Evolutionary conservation across 2,329 filamentous ascomycete species (phyloP).

Genomic region (Acrodontium crateriforme): DNA sequence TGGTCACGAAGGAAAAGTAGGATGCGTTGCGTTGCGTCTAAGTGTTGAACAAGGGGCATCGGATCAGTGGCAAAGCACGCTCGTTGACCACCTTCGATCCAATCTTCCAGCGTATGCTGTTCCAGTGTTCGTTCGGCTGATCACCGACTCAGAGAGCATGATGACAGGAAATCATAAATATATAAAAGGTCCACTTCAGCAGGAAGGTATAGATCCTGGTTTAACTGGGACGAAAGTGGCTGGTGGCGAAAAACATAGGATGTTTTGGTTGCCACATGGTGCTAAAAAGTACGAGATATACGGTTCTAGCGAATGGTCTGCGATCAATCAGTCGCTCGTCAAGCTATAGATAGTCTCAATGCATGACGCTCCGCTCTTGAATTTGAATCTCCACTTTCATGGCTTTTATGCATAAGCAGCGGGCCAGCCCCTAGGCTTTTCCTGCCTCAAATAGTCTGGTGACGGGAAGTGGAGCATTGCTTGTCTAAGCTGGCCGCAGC

Average conservation of each 20-base stretch:
- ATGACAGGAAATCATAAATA: constrained; percentile 81
- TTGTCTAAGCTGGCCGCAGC: too few species aligned
- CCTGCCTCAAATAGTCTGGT: too few species aligned
- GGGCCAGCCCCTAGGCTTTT: too few species aligned
- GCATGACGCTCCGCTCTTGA: too few species aligned
- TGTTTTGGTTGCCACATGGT: constrained; percentile 56
- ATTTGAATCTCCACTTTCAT: too few species aligned
- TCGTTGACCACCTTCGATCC: constrained; percentile 42
- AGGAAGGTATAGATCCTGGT: constrained; percentile 62
- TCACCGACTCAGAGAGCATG: too few species aligned
- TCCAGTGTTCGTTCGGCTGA: constrained; percentile 39
- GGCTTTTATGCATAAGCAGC: too few species aligned
- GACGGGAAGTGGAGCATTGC: too few species aligned
- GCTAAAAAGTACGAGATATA: constrained; percentile 51
- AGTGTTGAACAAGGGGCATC: too few species aligned
- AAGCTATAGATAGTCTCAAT: too few species aligned
- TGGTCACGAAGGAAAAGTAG: constrained; percentile 37
- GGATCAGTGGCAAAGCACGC: constrained; percentile 41
- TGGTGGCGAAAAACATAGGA: constrained; percentile 31
- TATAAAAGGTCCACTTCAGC: constrained; percentile 59
- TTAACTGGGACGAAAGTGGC: constrained; percentile 35
- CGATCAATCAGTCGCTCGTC: too few species aligned
- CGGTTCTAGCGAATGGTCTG: constrained; percentile 54
- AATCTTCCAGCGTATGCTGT: constrained; percentile 62
- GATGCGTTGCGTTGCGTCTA: constrained; percentile 40